Percentiles rank a stretch among this genome's conserved stretches.
Conservation (phyloP, 2,329 filamentous ascomycete genomes). For the Aspergillus sp. region DNA sequence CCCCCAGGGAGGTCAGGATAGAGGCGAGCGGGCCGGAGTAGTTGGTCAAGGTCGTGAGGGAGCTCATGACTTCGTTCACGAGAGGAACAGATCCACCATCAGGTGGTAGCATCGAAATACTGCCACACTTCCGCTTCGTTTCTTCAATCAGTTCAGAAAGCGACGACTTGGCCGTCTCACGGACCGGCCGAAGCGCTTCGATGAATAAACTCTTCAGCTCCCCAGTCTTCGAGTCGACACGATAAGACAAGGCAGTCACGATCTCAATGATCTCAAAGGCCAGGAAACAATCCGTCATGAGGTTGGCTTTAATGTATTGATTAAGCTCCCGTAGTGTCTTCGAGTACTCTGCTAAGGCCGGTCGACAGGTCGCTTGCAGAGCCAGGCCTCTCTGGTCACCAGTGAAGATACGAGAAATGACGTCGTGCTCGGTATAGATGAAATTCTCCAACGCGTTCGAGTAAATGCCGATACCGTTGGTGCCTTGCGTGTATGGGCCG, state of each 20-base stretch:
- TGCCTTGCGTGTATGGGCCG: constrained; percentile 81
- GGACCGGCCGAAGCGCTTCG: constrained; percentile 81
- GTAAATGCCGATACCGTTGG: constrained; percentile 88
- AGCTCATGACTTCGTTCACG: constrained; percentile 79
- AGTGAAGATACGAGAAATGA: constrained; percentile 80
- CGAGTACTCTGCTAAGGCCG: constrained; percentile 75
- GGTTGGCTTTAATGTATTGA: constrained; percentile 78
- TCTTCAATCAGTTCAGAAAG: constrained; percentile 81
- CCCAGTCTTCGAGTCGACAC: constrained; percentile 76
- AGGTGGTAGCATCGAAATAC: constrained; percentile 65
- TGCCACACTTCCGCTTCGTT: constrained; percentile 66
- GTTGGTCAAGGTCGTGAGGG: constrained; percentile 79
- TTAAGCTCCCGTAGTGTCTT: constrained; percentile 87
- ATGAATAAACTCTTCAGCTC: constrained; percentile 81
- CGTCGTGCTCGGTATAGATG: constrained; percentile 85
- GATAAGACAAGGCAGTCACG: constrained; percentile 73
- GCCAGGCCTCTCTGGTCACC: constrained; percentile 80
- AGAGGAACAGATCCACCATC: constrained; percentile 78
- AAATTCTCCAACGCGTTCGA: constrained; percentile 83
- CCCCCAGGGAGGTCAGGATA: constrained; percentile 86
- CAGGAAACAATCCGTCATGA: constrained; percentile 88
- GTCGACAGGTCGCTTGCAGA: constrained; percentile 74
- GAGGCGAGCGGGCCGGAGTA: constrained; percentile 84
- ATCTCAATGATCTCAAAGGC: constrained; percentile 95
- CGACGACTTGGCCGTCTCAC: constrained; percentile 87